Evolutionary conservation across 768 basidiomycete genomes (phyloP).

Genomic region (Pleurotus cornucopiae): DNA sequence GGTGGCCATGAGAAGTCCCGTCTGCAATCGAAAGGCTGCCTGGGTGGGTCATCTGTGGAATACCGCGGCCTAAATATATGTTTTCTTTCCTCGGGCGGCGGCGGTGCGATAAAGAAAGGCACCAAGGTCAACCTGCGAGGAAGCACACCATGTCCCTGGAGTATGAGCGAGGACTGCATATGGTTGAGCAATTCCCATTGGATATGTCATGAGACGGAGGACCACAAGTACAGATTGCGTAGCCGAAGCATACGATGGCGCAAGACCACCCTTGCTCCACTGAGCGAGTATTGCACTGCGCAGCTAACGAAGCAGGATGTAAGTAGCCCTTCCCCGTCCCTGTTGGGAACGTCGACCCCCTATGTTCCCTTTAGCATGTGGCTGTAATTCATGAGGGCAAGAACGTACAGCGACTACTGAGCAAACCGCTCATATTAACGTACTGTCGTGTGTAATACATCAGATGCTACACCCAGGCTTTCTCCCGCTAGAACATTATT

Average conservation of each 20-base stretch:
- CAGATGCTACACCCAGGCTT: no score
- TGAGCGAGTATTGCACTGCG: not conserved
- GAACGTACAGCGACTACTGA: no score
- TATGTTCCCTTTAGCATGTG: no score
- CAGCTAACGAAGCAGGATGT: not conserved
- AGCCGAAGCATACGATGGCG: constrained; percentile 17
- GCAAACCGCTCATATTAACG: no score
- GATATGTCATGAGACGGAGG: constrained; percentile 7
- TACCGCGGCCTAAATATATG: not conserved
- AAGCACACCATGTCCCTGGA: constrained; percentile 18
- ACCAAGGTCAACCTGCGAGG: constrained; percentile 8
- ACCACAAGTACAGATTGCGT: constrained; percentile 9
- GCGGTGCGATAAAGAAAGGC: constrained; percentile 2
- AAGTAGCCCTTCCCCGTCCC: not conserved
- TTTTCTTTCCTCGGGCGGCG: not conserved
- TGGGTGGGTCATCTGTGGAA: not conserved
- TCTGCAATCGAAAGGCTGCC: not conserved
- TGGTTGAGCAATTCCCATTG: not conserved
- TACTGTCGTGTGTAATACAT: no score
- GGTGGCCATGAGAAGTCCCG: not conserved
- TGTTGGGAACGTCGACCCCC: no score
- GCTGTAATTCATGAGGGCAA: no score
- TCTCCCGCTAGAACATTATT: no score
- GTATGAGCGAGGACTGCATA: not conserved
- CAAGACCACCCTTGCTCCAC: constrained; percentile 11